phyloP scores from a whole-genome alignment of 345 rosid genomes.

The Adansonia digitata region DNA sequence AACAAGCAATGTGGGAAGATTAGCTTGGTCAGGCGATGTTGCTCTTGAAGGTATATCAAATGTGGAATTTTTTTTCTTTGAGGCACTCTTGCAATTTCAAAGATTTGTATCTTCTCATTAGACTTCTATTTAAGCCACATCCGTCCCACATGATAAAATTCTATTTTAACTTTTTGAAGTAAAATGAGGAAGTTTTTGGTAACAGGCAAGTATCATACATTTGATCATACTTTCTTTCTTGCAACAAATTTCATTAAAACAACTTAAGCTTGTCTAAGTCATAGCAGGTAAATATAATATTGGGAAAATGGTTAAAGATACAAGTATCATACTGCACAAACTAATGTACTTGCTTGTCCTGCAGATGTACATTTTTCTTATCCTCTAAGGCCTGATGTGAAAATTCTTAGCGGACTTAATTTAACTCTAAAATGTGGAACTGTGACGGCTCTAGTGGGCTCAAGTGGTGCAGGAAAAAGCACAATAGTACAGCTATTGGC shows the following conservation, averaged over 20 bases:
- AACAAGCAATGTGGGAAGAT: constrained; percentile 38
- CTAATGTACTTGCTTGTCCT: constrained; percentile 21
- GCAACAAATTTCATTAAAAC: background rate
- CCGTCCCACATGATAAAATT: background rate
- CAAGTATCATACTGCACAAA: background rate
- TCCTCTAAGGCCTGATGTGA: constrained; percentile 77
- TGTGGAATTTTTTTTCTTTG: background rate
- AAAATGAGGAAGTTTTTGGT: constrained; percentile 7
- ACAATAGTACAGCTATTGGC: constrained; percentile 91
- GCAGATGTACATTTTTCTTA: constrained; percentile 86
- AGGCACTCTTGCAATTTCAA: constrained; percentile 3
- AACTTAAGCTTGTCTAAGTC: background rate
- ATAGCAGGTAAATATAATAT: background rate
- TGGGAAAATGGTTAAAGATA: background rate
- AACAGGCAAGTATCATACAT: background rate
- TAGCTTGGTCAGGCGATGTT: constrained; percentile 88
- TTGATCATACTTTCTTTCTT: background rate
- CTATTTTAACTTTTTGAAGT: background rate
- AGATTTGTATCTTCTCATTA: background rate
- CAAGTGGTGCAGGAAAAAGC: constrained; percentile 98
- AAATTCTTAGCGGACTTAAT: constrained; percentile 65
- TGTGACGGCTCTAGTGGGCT: constrained; percentile 88
- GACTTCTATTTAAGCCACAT: background rate
- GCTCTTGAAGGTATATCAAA: constrained; percentile 64
- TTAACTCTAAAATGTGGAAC: constrained; percentile 72